These are phyloP conservation scores for Phytomonas francai DNA, from an alignment of 208 protist genomes.

Conservation along the genomic window DNA sequence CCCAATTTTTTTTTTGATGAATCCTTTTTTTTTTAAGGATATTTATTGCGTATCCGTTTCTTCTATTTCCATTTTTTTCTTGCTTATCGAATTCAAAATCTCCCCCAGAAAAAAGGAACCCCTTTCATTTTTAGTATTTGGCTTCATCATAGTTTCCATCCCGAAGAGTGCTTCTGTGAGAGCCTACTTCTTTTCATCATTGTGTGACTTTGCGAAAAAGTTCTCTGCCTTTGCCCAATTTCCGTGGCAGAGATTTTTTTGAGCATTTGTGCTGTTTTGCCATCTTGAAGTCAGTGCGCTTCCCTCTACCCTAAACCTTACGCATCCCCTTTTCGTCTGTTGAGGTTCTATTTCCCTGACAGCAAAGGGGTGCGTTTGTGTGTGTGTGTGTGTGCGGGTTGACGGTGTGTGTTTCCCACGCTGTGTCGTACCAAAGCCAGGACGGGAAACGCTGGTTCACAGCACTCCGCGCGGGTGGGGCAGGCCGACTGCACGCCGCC, in stretches of 20 bases:
- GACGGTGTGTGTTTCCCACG: not conserved
- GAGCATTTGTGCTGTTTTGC: not conserved
- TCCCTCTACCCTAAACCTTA: not conserved
- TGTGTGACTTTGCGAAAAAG: not conserved
- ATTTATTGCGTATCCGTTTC: too few species aligned
- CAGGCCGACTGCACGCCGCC: not conserved
- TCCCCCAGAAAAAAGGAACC: not conserved
- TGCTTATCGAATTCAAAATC: not conserved
- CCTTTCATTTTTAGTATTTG: constrained; percentile 11
- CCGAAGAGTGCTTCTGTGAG: not conserved
- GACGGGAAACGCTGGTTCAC: not conserved
- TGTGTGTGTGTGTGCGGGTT: not conserved
- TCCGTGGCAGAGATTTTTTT: not conserved
- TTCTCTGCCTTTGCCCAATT: not conserved
- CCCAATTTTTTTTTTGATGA: constrained; percentile 13
- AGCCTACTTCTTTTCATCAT: not conserved
- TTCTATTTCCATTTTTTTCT: constrained; percentile 4
- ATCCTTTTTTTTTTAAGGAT: constrained; percentile 4
- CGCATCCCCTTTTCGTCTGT: not conserved
- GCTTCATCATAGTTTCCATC: not conserved
- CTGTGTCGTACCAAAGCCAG: not conserved
- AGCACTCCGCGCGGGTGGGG: not conserved
- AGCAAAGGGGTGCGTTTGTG: not conserved
- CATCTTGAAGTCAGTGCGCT: not conserved
- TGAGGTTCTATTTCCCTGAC: not conserved